Base-by-base conservation (phyloP, 352 stramenopile genomes). In the Phytophthora capsici region DNA sequence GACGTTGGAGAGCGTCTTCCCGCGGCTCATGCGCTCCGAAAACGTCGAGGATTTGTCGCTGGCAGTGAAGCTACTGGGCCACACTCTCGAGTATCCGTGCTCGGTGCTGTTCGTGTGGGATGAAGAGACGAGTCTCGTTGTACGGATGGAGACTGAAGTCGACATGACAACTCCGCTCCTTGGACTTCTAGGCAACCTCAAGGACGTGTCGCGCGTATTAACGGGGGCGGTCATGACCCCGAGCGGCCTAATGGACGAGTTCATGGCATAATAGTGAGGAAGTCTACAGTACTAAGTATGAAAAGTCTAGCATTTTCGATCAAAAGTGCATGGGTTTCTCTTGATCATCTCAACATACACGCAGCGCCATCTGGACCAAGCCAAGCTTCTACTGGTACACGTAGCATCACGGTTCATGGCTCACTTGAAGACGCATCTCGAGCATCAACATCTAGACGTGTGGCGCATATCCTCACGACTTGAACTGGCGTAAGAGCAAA, bases 401-500 rank as follows among this genome's bases (percentile, higher is more conserved):
- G 25, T 28, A 28, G 1, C 25, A 43, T 10, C 16, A 19, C 49
- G 22, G 14, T 17, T 60, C 38, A 60, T 34, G 28, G 19, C 32
- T 13, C 41, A 19, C n/a, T 36, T 12, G 28, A 19, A 38, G 41
- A 22, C 23, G n/a, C 13, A 41, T 60, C 26, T 58, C 51, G 51
- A 14, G 34, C 38, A 22, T 62, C 46, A 34, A 71, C 43, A 62
- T 75, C 46, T 16, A 75, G 20, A 19, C 66, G 61, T 12, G 45
- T 64, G 22, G 66, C 57, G 57, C 70, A 75, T 63, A 78, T 78
- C 52, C 43, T 43, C 26, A 71, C 38, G 23, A 91, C 78, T 71
- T 89, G 68, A 8, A 71, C 56, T 4, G 78, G 80, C 0, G 68
- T 76, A 22, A 93, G 62, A 22, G 70, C 73, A 40, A 78, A 72